Evolutionary conservation across 345 rosid species (phyloP), one percentile per base, ranked within the genome.

Genomic region (Moricandia arvensis): DNA sequence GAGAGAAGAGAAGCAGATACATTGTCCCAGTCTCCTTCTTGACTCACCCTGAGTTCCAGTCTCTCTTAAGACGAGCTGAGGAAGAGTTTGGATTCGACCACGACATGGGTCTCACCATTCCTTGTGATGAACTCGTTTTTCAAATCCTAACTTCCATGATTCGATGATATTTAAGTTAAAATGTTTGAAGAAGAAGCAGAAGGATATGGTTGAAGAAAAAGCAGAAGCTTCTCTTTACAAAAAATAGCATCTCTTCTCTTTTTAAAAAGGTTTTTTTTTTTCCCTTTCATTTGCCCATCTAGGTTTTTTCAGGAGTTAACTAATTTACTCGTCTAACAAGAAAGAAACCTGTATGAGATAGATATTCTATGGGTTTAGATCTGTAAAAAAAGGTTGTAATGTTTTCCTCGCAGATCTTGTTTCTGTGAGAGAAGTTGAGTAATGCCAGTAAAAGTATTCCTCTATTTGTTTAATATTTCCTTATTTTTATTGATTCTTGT

Each of bases 71-170:
- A 72, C 88, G 69, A 70, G 97, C 98, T 0, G 98, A 94, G 74
- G 98, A 94, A 65, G 98, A 94, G 84, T 93, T 91, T 37, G 98
- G 98, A 0, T 93, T 91, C 13, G 94, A 87, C 63, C 93, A 93
- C 59, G 93, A 88, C 26, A 91, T 90, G 96, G 97, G 97, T 21
- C 75, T 79, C 79, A 94, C 96, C 12, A 89, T 94, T 78, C 98
- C 98, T 60, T 91, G 98, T 69, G 93, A 91, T 82, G 98, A 94
- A 82, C 86, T 84, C n/a, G 91, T 45, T 3, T 79, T 79, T n/a
- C 82, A 65, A 79, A 47, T 68, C 51, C 72, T 79, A 45, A 79
- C 79, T 6, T 79, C 81, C 57, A 79, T 68, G 72, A 74, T 79
- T 17, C 59, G 75, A 43, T 79, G 62, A 74, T 53, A 58, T 37